These are phyloP conservation scores for Cladorrhinum samala DNA, from an alignment of 495 filamentous ascomycete species.

Conservation along the genomic window DNA sequence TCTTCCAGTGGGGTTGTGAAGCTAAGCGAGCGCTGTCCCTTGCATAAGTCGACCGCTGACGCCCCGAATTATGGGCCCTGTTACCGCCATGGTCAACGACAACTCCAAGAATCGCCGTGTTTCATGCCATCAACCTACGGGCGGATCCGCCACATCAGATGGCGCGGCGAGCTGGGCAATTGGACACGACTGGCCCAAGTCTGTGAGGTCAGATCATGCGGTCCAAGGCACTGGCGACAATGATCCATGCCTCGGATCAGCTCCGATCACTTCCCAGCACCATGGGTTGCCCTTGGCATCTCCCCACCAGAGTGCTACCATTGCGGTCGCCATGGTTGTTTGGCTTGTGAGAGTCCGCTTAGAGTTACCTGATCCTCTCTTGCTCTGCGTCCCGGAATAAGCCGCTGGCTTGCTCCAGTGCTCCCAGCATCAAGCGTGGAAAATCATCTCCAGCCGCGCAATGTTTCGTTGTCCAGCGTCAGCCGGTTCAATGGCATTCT, in stretches of 20 bases:
- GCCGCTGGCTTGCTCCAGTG: neutral
- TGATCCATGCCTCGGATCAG: constrained; percentile 12
- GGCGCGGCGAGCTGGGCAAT: neutral
- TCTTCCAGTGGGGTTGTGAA: neutral
- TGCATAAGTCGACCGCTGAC: neutral
- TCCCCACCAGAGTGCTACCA: neutral
- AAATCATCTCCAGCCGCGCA: constrained; percentile 8
- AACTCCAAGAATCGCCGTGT: constrained; percentile 7
- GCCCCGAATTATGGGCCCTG: neutral
- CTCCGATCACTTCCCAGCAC: neutral
- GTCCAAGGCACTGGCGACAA: neutral
- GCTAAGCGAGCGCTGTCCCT: neutral
- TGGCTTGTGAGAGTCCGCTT: constrained; percentile 4
- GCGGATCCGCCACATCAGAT: constrained; percentile 3
- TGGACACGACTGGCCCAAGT: neutral
- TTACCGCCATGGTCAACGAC: neutral
- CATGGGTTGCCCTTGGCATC: constrained; percentile 9
- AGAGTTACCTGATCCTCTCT: constrained; percentile 1
- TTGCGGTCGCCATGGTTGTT: constrained; percentile 8
- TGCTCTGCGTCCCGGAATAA: too few relatives aligned
- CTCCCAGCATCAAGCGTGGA: neutral
- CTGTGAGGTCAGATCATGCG: neutral
- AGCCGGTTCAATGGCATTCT: too few relatives aligned
- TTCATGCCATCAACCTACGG: constrained; percentile 8
- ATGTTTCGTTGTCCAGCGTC: constrained; percentile 6